Evolutionary conservation across 2,329 filamentous ascomycete genomes (phyloP).

Genomic region (Xylariaceae sp.): DNA sequence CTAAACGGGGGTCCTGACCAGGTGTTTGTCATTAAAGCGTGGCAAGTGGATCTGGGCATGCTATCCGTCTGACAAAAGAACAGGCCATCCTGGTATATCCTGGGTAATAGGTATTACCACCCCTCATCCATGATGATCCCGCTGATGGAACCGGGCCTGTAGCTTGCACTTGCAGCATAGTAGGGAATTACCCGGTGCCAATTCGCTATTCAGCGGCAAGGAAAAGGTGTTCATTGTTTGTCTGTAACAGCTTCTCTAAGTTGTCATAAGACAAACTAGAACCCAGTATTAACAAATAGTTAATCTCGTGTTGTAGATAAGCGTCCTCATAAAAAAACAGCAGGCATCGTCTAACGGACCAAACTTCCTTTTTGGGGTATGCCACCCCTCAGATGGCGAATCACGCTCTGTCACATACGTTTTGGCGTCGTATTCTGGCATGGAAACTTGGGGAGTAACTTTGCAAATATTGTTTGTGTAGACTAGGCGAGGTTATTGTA

Average conservation of each 20-base stretch:
- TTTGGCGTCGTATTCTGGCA: constrained; percentile 1
- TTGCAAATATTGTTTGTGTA: too few relatives aligned
- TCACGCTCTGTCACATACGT: constrained; percentile 6
- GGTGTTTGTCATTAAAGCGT: constrained; percentile 33
- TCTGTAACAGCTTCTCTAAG: not conserved
- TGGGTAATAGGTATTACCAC: too few relatives aligned
- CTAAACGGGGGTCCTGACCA: not conserved
- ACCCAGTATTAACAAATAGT: not conserved
- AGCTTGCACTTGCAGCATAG: not conserved
- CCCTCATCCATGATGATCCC: too few relatives aligned
- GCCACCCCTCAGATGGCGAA: constrained; percentile 12
- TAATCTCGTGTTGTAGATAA: not conserved
- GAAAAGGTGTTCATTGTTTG: not conserved
- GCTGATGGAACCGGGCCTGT: too few relatives aligned
- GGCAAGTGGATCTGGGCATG: constrained; percentile 35
- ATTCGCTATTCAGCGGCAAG: not conserved
- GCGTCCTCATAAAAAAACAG: constrained; percentile 5
- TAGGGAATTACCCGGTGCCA: constrained; percentile 4
- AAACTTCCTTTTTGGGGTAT: constrained; percentile 24
- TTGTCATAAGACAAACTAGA: too few relatives aligned
- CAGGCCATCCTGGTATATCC: not conserved
- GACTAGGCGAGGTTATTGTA: too few relatives aligned
- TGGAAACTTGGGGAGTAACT: constrained; percentile 7
- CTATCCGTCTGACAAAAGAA: constrained; percentile 30
- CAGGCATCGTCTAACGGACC: constrained; percentile 15